A percentile compares a stretch with the other conserved stretches of the same genome.
Evolutionary conservation across 2,329 filamentous ascomycete species (phyloP).

Genomic region (Apiospora marii): DNA sequence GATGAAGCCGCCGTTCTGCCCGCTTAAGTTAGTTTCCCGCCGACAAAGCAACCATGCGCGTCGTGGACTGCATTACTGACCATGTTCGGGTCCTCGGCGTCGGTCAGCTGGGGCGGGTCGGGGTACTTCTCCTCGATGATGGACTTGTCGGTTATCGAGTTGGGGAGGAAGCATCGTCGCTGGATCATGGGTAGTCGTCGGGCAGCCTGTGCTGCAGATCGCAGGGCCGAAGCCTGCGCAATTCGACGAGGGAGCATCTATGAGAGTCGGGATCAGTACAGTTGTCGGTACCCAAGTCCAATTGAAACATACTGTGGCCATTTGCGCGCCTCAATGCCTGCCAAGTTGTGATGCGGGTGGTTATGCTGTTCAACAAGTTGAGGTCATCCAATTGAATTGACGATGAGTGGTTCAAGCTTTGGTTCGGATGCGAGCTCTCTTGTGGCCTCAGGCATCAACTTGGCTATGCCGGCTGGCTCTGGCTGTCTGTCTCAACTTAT

Average conservation of each 20-base stretch:
- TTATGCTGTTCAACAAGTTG: slow-evolving; percentile 5
- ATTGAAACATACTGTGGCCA: slow-evolving; percentile 46
- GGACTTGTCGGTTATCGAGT: slow-evolving; percentile 54
- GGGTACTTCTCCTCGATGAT: slow-evolving; percentile 61
- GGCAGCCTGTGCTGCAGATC: slow-evolving; percentile 54
- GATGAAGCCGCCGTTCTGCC: slow-evolving; percentile 83
- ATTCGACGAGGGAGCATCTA: slow-evolving; percentile 71
- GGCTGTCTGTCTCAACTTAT: background rate
- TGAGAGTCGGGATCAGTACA: background rate
- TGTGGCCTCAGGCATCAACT: slow-evolving; percentile 16
- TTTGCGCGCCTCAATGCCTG: slow-evolving; percentile 44
- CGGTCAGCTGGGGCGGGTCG: slow-evolving; percentile 55
- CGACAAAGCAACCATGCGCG: slow-evolving; percentile 27
- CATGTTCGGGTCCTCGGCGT: slow-evolving; percentile 72
- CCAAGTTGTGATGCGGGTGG: slow-evolving; percentile 38
- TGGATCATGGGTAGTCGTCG: slow-evolving; percentile 62
- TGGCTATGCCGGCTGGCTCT: background rate
- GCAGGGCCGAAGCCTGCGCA: slow-evolving; percentile 57
- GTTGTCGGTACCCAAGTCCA: background rate
- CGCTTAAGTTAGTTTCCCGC: slow-evolving; percentile 12
- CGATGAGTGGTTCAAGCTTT: slow-evolving; percentile 17
- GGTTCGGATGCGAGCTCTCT: slow-evolving; percentile 10
- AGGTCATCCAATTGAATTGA: slow-evolving; percentile 1
- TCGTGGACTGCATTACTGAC: slow-evolving; percentile 51
- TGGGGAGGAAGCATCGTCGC: slow-evolving; percentile 64